Evolutionary conservation across 2,329 filamentous ascomycete species (phyloP).

Genomic region (Aspergillus melleus): DNA sequence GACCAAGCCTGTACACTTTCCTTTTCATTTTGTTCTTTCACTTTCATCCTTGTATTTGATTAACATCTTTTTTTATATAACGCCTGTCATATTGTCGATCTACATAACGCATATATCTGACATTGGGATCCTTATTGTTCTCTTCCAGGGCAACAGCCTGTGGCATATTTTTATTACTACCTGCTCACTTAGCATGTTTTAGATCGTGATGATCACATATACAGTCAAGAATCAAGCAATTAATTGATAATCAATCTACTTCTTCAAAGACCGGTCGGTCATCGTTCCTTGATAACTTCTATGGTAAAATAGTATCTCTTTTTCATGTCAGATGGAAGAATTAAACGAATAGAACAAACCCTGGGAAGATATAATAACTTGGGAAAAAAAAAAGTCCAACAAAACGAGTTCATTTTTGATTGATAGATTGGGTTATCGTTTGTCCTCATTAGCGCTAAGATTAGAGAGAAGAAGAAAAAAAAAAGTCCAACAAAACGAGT

Average conservation of each 20-base stretch:
- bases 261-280: background rate
- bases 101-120: background rate
- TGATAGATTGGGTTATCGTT: conserved; percentile 28
- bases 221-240: background rate
- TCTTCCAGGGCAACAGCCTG: background rate
- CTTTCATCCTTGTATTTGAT: background rate
- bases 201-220: background rate
- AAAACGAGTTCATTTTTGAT: background rate
- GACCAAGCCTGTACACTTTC: conserved; percentile 1
- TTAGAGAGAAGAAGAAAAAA: background rate
- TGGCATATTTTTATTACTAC: background rate
- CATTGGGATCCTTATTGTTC: background rate
- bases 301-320: background rate
- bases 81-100: background rate
- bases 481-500: background rate
- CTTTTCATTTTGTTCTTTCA: background rate
- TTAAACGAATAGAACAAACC: background rate
- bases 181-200: background rate
- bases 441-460: conserved; percentile 27
- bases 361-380: background rate
- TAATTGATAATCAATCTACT: background rate
- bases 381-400: too few species aligned
- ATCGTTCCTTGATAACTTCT: background rate
- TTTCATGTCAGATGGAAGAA: background rate
- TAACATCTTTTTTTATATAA: background rate